Conservation (phyloP, 179 eudicot genomes). For the Beta corolliflora region DNA sequence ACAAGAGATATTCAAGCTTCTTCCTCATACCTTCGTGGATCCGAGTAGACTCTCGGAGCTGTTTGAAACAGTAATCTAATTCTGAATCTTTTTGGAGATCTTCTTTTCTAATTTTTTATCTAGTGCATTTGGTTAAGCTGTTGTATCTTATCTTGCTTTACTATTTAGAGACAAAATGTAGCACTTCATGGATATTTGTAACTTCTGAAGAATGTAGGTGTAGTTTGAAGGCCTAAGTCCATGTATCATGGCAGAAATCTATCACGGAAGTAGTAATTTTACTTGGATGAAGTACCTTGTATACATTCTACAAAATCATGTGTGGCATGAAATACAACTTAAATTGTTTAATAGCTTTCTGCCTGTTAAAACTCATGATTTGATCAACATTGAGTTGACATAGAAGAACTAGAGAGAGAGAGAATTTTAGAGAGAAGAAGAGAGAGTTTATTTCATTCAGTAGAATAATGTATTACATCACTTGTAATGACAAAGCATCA, state of each 20-base stretch:
- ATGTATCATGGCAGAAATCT: not conserved
- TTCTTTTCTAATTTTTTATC: not conserved
- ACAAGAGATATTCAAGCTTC: conserved; percentile 93
- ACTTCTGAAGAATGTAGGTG: not conserved
- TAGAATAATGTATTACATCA: too few species aligned
- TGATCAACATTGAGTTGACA: too few species aligned
- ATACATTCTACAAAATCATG: not conserved
- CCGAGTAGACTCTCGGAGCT: conserved; percentile 76
- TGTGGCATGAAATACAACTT: not conserved
- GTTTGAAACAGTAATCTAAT: conserved; percentile 55
- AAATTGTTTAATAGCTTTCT: too few species aligned
- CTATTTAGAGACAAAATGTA: not conserved
- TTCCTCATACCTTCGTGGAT: conserved; percentile 88
- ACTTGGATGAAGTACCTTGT: not conserved
- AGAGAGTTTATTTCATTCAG: too few species aligned
- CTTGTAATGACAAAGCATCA: too few species aligned
- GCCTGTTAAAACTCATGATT: too few species aligned
- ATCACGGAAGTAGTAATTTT: not conserved
- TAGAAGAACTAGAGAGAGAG: too few species aligned
- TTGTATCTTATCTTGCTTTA: not conserved
- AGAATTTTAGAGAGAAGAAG: too few species aligned
- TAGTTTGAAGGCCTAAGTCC: not conserved
- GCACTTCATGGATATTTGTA: not conserved
- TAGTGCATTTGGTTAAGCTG: not conserved
- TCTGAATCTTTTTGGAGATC: not conserved